Conservation (phyloP, 352 stramenopile species). For the Pythium biforme region DNA sequence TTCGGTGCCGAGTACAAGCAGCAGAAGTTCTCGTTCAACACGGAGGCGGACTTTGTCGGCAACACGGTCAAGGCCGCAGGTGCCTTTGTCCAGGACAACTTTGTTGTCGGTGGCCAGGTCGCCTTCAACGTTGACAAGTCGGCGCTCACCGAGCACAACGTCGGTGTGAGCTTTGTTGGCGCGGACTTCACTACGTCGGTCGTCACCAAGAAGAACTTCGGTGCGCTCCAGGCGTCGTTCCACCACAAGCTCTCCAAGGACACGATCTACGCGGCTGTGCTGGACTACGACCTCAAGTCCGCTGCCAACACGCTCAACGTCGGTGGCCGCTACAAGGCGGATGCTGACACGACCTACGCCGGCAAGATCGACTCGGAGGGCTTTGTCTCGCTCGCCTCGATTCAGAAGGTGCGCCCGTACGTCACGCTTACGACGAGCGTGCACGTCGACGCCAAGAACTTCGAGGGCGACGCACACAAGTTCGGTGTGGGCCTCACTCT, state of each 20-base stretch:
- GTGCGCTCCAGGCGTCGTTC: conserved; percentile 72
- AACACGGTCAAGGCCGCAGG: conserved; percentile 61
- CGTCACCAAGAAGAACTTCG: conserved; percentile 84
- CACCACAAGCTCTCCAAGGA: conserved; percentile 79
- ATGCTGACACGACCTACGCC: conserved; percentile 74
- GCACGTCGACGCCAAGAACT: conserved; percentile 86
- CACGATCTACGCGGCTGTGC: conserved; percentile 71
- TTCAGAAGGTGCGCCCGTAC: conserved; percentile 78
- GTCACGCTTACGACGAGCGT: conserved; percentile 74
- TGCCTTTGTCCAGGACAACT: conserved; percentile 60
- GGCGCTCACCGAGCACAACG: conserved; percentile 74
- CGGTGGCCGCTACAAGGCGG: conserved; percentile 72
- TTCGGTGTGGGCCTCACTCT: conserved; percentile 78
- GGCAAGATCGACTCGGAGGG: conserved; percentile 85
- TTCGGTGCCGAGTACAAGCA: conserved; percentile 82
- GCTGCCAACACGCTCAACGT: conserved; percentile 77
- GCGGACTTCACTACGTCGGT: conserved; percentile 69
- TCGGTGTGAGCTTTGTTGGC: conserved; percentile 67
- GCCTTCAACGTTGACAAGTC: conserved; percentile 85
- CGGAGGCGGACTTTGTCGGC: conserved; percentile 71
- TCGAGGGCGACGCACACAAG: conserved; percentile 84
- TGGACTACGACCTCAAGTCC: conserved; percentile 85
- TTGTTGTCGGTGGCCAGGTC: conserved; percentile 63
- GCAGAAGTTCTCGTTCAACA: conserved; percentile 65
- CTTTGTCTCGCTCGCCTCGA: conserved; percentile 70